Percentiles rank a stretch among this genome's conserved stretches.
These are phyloP conservation scores for Polyporus tsugae DNA, from an alignment of 1,284 basidiomycete genomes.

Conservation along the genomic window DNA sequence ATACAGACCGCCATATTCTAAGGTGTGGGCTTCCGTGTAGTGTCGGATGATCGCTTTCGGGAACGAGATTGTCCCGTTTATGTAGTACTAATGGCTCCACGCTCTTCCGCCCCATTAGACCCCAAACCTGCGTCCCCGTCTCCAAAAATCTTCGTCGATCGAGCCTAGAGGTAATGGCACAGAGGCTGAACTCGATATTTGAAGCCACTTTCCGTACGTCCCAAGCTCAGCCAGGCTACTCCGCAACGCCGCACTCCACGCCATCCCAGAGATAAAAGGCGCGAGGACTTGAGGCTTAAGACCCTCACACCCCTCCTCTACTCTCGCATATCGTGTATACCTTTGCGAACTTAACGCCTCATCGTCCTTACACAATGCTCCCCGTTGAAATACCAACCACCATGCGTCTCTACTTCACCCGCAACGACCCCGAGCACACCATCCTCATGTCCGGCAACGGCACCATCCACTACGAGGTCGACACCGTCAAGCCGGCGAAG, in stretches of 20 bases:
- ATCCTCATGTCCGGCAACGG: constrained; percentile 58
- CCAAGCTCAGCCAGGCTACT: neutral
- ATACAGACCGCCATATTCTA: neutral
- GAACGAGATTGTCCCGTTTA: neutral
- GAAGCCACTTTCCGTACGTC: neutral
- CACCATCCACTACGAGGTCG: constrained; percentile 55
- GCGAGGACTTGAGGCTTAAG: neutral
- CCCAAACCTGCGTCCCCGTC: neutral
- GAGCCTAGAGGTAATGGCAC: neutral
- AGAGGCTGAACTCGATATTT: neutral
- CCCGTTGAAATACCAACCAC: neutral
- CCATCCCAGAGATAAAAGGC: neutral
- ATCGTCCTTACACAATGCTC: neutral
- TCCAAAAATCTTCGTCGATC: neutral
- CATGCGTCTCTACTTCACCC: constrained; percentile 58
- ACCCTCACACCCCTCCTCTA: neutral
- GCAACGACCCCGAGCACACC: constrained; percentile 57
- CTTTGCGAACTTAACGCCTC: neutral
- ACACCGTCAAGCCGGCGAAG: constrained; percentile 46
- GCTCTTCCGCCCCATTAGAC: neutral
- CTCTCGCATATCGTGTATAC: neutral
- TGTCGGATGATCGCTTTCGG: neutral
- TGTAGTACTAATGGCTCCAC: neutral
- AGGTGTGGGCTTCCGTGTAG: neutral
- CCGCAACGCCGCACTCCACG: neutral